Evolutionary conservation across 768 basidiomycete species (phyloP).

Genomic region (Tylopilus subfusipes): DNA sequence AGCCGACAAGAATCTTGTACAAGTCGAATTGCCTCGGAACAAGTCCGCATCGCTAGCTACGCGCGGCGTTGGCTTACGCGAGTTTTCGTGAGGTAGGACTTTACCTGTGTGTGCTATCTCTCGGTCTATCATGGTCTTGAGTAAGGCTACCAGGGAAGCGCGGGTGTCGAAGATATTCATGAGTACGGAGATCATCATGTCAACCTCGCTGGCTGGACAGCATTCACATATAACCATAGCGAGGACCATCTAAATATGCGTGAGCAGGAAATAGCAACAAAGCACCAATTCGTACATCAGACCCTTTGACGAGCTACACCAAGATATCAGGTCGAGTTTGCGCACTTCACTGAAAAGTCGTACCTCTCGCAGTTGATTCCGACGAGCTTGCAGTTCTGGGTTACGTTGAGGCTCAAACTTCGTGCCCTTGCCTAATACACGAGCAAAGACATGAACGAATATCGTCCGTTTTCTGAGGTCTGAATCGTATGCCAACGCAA

Average conservation of each 20-base stretch:
- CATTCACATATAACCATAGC: constrained; percentile 86
- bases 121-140: constrained; percentile 82
- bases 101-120: constrained; percentile 78
- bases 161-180: constrained; percentile 84
- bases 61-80: constrained; percentile 1
- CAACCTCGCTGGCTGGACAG: constrained; percentile 74
- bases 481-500: constrained; percentile 70
- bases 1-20: constrained; percentile 79
- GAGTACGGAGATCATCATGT: constrained; percentile 80
- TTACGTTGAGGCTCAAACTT: constrained; percentile 66
- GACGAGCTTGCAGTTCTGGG: constrained; percentile 42
- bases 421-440: constrained; percentile 76
- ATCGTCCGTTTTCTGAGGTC: constrained; percentile 70
- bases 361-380: constrained; percentile 59
- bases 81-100: constrained; percentile 2
- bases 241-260: constrained; percentile 55
- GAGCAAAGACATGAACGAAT: constrained; percentile 81
- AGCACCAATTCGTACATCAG: constrained; percentile 50
- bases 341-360: constrained; percentile 18
- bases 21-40: constrained; percentile 86
- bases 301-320: constrained; percentile 64
- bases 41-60: constrained; percentile 78
- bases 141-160: constrained; percentile 62
- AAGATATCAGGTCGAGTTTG: constrained; percentile 1
- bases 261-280: constrained; percentile 8